Evolutionary conservation across 805 yeast genomes (phyloP).

Genomic region (Spathaspora hagerdaliae): DNA sequence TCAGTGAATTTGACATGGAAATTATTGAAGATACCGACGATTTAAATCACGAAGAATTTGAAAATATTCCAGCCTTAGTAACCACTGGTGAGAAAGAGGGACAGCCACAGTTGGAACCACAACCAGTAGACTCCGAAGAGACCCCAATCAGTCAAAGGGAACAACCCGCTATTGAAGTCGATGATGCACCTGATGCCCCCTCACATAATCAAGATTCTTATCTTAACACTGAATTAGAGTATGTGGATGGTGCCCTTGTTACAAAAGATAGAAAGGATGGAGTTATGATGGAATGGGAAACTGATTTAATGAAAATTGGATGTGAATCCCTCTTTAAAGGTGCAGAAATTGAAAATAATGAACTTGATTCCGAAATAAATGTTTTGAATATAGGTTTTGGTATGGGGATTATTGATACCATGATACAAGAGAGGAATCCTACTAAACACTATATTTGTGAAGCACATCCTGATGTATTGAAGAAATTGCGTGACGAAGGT

Average conservation of each 20-base stretch:
- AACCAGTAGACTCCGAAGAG: background rate
- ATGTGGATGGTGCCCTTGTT: constrained; percentile 62
- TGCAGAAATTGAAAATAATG: constrained; percentile 19
- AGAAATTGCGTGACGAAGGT: constrained; percentile 65
- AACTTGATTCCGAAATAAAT: constrained; percentile 34
- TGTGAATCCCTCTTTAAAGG: constrained; percentile 66
- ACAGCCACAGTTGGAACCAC: background rate
- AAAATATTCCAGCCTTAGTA: constrained; percentile 10
- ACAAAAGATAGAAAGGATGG: constrained; percentile 79
- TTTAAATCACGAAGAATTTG: constrained; percentile 21
- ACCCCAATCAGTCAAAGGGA: background rate
- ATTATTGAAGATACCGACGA: constrained; percentile 43
- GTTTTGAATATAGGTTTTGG: constrained; percentile 92
- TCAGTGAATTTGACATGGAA: constrained; percentile 61
- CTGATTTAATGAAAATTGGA: constrained; percentile 73
- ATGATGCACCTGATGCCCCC: constrained; percentile 37
- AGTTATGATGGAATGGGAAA: constrained; percentile 98
- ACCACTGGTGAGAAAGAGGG: constrained; percentile 1
- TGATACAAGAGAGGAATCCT: constrained; percentile 60
- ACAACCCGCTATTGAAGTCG: background rate
- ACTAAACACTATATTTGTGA: constrained; percentile 82
- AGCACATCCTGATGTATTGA: constrained; percentile 89
- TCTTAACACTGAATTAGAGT: constrained; percentile 62
- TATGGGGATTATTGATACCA: constrained; percentile 89
- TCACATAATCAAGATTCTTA: constrained; percentile 64